Evolutionary conservation across 139 green algal genomes (phyloP), one percentile per base, ranked within the genome.

Genomic region (Chlorella sp.): DNA sequence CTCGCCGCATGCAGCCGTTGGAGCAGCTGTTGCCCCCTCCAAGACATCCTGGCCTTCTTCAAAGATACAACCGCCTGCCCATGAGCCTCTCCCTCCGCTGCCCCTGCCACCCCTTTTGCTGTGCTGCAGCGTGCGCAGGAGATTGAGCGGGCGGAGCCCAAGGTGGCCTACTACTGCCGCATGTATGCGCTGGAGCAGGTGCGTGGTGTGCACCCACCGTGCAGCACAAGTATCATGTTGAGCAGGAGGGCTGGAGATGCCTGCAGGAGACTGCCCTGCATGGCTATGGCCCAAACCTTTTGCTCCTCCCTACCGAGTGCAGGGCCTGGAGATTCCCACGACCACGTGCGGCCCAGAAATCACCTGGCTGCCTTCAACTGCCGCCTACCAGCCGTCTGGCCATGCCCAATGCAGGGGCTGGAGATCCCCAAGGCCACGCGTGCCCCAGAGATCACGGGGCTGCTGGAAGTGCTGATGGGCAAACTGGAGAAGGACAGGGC

Each of bases 81-180:
- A n/a, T n/a, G n/a, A n/a, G n/a, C n/a, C n/a, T n/a, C n/a, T n/a
- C n/a, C 32, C 32, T 28, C 47, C 32, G 16, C 70, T 63, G 0
- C 36, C 63, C 4, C 56, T 84, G 17, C 69, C 55, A 67, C 28
- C 38, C 36, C 5, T 12, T 32, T 65, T 28, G 51, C 51, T 57
- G 67, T 41, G n/a, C 25, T 69, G 57, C 84, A 89, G 79, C 44
- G 82, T 5, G 86, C 86, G 2, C 38, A 86, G 32, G 87, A 90
- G 63, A 71, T 90, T 4, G 74, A 94, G 71, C 82, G 82, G 6
- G 91, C 89, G 11, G 91, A 96, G 67, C 91, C 89, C 3, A 95
- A 95, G 70, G 85, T 97, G 4, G 93, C 94, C 0, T 97, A 96
- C 79, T 97, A 96, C 85, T 95, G 93, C 85, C 80, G 94, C 12